Conservation (phyloP, 2,329 filamentous ascomycete species). For the Ambrosiella xylebori region DNA sequence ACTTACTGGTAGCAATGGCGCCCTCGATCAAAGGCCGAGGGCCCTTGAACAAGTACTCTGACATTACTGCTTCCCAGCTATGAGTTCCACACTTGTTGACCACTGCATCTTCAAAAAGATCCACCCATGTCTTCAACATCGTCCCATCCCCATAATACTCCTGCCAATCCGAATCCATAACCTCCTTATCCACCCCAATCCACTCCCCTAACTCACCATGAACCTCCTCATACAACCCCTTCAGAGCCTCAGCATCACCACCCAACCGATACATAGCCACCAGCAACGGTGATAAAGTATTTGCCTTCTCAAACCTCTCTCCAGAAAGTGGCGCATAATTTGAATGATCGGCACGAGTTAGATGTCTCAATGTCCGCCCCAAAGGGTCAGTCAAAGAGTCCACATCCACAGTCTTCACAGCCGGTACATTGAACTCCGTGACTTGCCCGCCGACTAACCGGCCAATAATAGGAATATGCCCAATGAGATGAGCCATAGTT, state of each 20-base stretch:
- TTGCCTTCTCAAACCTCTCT: conserved; percentile 50
- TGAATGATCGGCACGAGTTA: conserved; percentile 80
- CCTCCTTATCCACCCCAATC: conserved; percentile 69
- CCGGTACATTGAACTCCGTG: conserved; percentile 27
- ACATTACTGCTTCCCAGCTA: conserved; percentile 64
- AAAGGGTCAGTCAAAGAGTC: conserved; percentile 62
- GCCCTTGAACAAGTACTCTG: conserved; percentile 58
- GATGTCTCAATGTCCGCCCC: conserved; percentile 70
- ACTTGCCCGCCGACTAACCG: not conserved
- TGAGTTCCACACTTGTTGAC: conserved; percentile 50
- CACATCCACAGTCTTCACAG: conserved; percentile 59
- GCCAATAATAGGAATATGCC: too few species aligned
- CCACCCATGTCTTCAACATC: conserved; percentile 80
- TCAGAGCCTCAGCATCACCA: conserved; percentile 53
- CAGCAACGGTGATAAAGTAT: conserved; percentile 69
- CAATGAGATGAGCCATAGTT: too few species aligned
- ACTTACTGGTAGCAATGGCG: conserved; percentile 60
- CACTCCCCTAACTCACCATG: conserved; percentile 58
- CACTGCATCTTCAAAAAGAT: conserved; percentile 89
- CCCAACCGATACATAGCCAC: conserved; percentile 76
- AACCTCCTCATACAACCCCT: conserved; percentile 65
- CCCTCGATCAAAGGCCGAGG: conserved; percentile 66
- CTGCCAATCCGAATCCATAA: conserved; percentile 70
- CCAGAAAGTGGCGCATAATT: conserved; percentile 76
- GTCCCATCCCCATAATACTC: conserved; percentile 61